phyloP scores from a whole-genome alignment of 345 rosid genomes.

The Eucalyptus cloeziana region DNA sequence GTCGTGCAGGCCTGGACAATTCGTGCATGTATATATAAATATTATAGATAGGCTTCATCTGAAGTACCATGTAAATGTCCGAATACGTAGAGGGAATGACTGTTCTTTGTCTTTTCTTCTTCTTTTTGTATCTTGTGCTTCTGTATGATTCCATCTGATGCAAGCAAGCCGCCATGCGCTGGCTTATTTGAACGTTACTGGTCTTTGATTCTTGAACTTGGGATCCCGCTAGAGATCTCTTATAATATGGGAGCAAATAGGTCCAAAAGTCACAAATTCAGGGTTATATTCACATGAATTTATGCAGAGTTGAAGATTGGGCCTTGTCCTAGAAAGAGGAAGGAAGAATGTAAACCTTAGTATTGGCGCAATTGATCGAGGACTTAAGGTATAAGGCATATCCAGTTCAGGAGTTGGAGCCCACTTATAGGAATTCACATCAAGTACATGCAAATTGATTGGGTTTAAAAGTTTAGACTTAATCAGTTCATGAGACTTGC shows the following conservation, averaged over 20 bases:
- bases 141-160: neutral
- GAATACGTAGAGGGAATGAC: neutral
- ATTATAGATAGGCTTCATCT: neutral
- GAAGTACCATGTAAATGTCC: neutral
- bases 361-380: neutral
- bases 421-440: neutral
- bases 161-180: neutral
- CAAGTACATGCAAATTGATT: neutral
- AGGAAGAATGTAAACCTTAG: neutral
- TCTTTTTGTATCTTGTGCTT: neutral
- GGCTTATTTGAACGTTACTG: neutral
- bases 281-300: neutral
- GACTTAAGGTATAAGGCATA: neutral
- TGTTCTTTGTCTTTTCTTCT: neutral
- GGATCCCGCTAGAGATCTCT: neutral
- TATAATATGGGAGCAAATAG: neutral
- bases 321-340: neutral
- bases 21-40: neutral
- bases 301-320: neutral
- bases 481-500: neutral
- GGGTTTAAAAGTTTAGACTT: neutral
- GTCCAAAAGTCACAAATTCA: neutral
- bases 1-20: neutral
- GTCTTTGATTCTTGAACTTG: neutral
- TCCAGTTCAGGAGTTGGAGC: neutral